A percentile compares a stretch with the other conserved stretches of the same genome.
Evolutionary conservation across 2,329 filamentous ascomycete species (phyloP).

Genomic region (Botrytis medusae): DNA sequence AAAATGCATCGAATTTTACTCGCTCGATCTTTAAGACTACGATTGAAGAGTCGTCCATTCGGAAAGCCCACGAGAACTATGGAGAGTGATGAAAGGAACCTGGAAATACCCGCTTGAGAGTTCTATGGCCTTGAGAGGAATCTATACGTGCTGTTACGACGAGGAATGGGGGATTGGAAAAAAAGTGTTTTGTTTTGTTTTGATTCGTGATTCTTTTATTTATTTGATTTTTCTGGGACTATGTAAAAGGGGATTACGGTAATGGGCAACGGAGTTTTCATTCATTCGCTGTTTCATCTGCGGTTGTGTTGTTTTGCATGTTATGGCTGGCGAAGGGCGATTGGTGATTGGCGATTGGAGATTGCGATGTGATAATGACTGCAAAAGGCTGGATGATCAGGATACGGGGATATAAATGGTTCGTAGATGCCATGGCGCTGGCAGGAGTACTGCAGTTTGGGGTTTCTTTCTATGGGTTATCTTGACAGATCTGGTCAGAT

Average conservation of each 20-base stretch:
- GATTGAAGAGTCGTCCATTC: not conserved
- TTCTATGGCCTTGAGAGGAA: not conserved
- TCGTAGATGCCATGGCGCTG: constrained; percentile 11
- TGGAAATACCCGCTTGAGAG: not conserved
- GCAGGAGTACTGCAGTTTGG: constrained; percentile 12
- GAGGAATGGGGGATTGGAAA: not conserved
- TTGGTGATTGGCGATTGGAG: not conserved
- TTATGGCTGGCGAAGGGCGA: not conserved
- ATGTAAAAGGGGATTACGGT: not conserved
- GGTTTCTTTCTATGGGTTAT: not conserved
- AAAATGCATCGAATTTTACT: not conserved
- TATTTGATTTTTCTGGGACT: not conserved
- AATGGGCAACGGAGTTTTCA: not conserved
- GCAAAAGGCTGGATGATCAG: constrained; percentile 5
- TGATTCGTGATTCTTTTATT: not conserved
- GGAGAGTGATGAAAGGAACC: not conserved
- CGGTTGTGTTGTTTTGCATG: not conserved
- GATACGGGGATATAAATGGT: constrained; percentile 8
- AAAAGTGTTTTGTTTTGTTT: not conserved
- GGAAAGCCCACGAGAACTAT: not conserved
- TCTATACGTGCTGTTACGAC: not conserved
- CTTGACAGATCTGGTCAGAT: not conserved
- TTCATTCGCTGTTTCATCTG: not conserved
- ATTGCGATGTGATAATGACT: constrained; percentile 1
- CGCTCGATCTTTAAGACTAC: constrained; percentile 3